Base-by-base conservation (phyloP, 768 basidiomycete species). In the Imleria badia region DNA sequence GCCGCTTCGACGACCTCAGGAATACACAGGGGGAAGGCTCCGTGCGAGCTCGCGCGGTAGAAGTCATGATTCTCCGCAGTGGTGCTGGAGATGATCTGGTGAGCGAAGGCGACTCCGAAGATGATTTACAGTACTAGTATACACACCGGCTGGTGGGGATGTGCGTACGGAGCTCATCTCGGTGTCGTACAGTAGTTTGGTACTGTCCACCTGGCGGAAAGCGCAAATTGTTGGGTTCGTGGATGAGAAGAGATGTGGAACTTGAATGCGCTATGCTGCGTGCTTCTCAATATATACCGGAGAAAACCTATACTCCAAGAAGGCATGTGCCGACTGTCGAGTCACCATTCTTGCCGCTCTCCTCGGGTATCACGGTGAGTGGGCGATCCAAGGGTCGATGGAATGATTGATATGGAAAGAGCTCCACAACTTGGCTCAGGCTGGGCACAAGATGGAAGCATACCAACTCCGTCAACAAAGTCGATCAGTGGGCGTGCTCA, bases 1-100 rank as follows among this genome's bases (percentile, higher is more conserved):
- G 35, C 15, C 35, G 38, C 53, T 61, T 51, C 41, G 67, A 29
- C 11, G 69, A 46, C 26, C 7, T 40, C 61, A 60, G 54, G 49
- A 68, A 63, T 26, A 52, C 61, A 22, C 33, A 3, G 3, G 40
- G 35, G 23, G 35, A 15, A 5, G 61, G 59, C 26, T 61, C 61
- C 38, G 66, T 68, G 19, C 6, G 58, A n/a, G 62, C 48, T 29
- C 56, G 64, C 6, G 17, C n/a, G 19, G 33, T 3, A 6, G 41
- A 52, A n/a, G 61, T 58, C 47, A 60, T 51, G 49, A 55, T 52
- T 49, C 45, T 55, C n/a, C 51, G 55, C 9, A 44, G 55, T 46
- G 36, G 55, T 46, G 36, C 59, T 64, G 26, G 3, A 23, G 17
- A 19, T 7, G 19, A n/a, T n/a, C 20, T 23, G 6, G 36, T 59